Base-by-base conservation (phyloP, 73 alveolate genomes). In the Stentor roeselii region DNA sequence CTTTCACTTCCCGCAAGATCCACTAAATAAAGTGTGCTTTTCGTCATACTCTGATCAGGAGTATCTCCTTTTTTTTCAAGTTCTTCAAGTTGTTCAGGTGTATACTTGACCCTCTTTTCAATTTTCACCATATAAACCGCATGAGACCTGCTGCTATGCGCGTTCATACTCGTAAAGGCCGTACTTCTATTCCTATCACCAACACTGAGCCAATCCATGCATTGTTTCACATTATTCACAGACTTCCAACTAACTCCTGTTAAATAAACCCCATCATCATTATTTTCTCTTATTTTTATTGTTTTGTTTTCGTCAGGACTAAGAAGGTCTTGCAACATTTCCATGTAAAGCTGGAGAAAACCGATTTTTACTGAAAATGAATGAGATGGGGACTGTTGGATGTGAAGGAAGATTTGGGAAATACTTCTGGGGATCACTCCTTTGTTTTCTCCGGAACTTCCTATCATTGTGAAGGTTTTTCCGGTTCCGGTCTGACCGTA, bases 401-500 rank as follows among this genome's bases (percentile, higher is more conserved):
- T 93, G 42, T 82, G 89, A n/a, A 84, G 84, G 88, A 97, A 97
- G 21, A 97, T 85, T 78, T 95, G 87, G 83, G 95, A 94, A 67
- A 95, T 84, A 78, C 96, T 75, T 82, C 99, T 87, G 3, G 99
- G 99, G 59, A 93, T 97, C 39, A 97, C 96, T 27, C 99, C 99
- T 59, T 90, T 86, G 58, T 91, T 60, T 14, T 86, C 95, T 34
- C 60, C 84, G n/a, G 15, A 21, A 85, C 90, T 85, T 15, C 99
- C 99, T 36, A 93, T 95, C 98, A 97, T 95, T 3, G 99, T 94
- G 86, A 91, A 95, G 1, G 99, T 97, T 87, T 97, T 97, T 6
- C 99, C 99, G 36, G 99, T 95, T 27, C 99, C 99, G 2, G 99
- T 97, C 89, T 96, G 92, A 1, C 99, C 99, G 87, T 97, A 97